Evolutionary conservation across 352 stramenopile species (phyloP), one percentile per base, ranked within the genome.

Genomic region (Globisporangium nodosum): DNA sequence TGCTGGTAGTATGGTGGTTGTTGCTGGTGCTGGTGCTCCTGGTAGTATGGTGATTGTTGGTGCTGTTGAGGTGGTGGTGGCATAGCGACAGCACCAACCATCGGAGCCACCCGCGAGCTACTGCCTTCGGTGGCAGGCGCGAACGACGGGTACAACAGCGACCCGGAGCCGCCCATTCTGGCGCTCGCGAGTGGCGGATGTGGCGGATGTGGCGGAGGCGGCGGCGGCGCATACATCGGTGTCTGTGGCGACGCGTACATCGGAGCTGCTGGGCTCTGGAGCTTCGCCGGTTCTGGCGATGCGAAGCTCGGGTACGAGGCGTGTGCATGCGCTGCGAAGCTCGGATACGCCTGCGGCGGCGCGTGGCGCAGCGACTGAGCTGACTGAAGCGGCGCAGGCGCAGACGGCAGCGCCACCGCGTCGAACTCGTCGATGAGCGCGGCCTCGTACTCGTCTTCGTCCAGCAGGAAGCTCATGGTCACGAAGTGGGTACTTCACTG

Each of bases 401-500:
- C n/a, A 3, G 39, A 27, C 39, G 21, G 24, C 18, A 55, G 52
- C 15, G 50, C 27, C 4, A 53, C 52, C 15, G 56, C 64, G 52
- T 91, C 81, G 54, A 91, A 91, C 43, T 73, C 78, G 68, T 89
- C 78, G 24, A 91, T 91, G 2, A 89, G 60, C 53, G 65, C 70
- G 55, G 67, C 68, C 39, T 87, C 81, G 57, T 79, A 71, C 31
- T 56, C 64, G 11, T 71, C 68, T 45, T 66, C 50, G 30, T 52
- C 43, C 33, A 37, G 33, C 33, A 37, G 33, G n/a, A 48, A 13
- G 42, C 20, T 20, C 49, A 60, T 61, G 31, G 9, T 31, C 31
- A 24, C n/a, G 24, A 27, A 27, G 24, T 27, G 24, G 24, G 1
- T 27, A 27, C 24, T 27, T 27, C 24, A 3, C 24, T 27, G 24